These are phyloP conservation scores for Exserohilum rostratum DNA, from an alignment of 2,329 filamentous ascomycete genomes.

Conservation along the genomic window DNA sequence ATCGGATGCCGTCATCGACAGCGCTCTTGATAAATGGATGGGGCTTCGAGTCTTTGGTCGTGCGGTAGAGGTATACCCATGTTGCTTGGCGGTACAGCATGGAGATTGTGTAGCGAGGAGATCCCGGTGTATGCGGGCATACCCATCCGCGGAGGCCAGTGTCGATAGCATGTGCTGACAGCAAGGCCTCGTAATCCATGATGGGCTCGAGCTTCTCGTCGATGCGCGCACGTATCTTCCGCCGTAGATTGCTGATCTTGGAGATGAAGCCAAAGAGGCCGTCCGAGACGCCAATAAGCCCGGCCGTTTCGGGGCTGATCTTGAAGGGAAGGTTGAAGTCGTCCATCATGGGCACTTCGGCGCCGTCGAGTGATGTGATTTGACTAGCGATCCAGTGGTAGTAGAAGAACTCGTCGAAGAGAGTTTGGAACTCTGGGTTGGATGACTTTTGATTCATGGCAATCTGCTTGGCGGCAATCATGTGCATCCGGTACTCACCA, in stretches of 20 bases:
- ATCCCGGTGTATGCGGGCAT: constrained; percentile 61
- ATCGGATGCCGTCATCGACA: constrained; percentile 64
- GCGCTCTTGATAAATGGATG: constrained; percentile 62
- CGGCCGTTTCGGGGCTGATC: constrained; percentile 61
- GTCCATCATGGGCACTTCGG: constrained; percentile 59
- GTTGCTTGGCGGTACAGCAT: constrained; percentile 67
- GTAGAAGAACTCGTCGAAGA: constrained; percentile 78
- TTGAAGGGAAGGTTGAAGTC: constrained; percentile 63
- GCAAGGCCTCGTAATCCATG: constrained; percentile 75
- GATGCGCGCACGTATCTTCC: constrained; percentile 73
- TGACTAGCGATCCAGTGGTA: constrained; percentile 73
- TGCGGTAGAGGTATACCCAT: constrained; percentile 68
- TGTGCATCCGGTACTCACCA: constrained; percentile 80
- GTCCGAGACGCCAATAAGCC: constrained; percentile 80
- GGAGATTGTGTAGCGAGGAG: constrained; percentile 61
- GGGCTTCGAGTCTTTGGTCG: constrained; percentile 63
- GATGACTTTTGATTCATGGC: constrained; percentile 64
- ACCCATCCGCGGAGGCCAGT: constrained; percentile 75
- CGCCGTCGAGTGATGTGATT: constrained; percentile 61
- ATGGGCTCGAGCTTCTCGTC: constrained; percentile 66
- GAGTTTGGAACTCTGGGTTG: constrained; percentile 74
- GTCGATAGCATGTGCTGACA: constrained; percentile 77
- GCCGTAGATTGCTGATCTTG: constrained; percentile 77
- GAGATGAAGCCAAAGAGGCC: constrained; percentile 80
- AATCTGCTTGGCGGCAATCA: constrained; percentile 75